Percentiles rank a stretch among this genome's conserved stretches.
Conservation (phyloP, 2,329 filamentous ascomycete species). For the Davidsoniella virescens region DNA sequence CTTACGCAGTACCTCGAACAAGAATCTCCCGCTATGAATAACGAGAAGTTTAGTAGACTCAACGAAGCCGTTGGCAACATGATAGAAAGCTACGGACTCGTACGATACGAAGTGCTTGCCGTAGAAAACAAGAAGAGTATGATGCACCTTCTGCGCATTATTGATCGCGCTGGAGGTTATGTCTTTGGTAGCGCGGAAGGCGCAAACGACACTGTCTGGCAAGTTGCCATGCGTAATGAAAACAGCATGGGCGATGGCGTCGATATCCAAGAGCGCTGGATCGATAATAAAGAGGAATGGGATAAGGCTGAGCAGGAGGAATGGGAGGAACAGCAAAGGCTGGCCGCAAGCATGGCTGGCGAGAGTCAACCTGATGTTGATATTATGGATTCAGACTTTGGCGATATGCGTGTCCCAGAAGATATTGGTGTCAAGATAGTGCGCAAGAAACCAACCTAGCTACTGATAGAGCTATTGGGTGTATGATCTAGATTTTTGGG, state of each 20-base stretch:
- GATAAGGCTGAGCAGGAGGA: constrained; percentile 63
- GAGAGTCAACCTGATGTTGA: constrained; percentile 16
- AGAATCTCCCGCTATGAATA: constrained; percentile 55
- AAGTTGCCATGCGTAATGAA: constrained; percentile 73
- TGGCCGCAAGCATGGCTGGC: constrained; percentile 18
- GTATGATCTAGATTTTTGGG: not conserved
- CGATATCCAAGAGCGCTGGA: constrained; percentile 91
- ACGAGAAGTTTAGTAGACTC: constrained; percentile 64
- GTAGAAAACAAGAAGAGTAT: constrained; percentile 96
- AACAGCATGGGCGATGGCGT: constrained; percentile 61
- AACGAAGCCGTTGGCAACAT: constrained; percentile 77
- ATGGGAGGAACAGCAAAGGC: constrained; percentile 56
- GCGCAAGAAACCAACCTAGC: constrained; percentile 39
- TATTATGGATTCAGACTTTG: constrained; percentile 30
- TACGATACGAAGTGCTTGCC: constrained; percentile 82
- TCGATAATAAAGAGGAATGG: constrained; percentile 76
- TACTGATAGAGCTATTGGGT: not conserved
- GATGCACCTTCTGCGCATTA: constrained; percentile 76
- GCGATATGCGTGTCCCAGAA: constrained; percentile 33
- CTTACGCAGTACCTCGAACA: constrained; percentile 64
- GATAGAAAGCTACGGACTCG: constrained; percentile 77
- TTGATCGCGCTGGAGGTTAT: constrained; percentile 86
- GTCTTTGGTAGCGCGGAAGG: constrained; percentile 82
- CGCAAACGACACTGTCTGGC: constrained; percentile 93
- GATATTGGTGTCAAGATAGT: constrained; percentile 57